phyloP scores from a whole-genome alignment of 345 rosid genomes.

The Pugionium cornutum region DNA sequence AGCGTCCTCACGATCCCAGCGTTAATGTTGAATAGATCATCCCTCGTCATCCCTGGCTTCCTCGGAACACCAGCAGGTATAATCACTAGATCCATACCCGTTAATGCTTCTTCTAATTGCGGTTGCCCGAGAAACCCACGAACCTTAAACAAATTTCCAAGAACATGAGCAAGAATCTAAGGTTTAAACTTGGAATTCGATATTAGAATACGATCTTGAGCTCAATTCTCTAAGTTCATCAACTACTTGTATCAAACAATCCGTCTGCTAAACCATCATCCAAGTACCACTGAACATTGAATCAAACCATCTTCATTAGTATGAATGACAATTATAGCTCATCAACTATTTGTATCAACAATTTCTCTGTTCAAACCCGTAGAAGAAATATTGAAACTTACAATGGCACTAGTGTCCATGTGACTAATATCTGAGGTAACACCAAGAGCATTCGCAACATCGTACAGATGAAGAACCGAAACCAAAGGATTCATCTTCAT shows the following conservation, averaged over 20 bases:
- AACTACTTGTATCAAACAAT: background rate
- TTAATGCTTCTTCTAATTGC: conserved; percentile 81
- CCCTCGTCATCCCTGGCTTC: conserved; percentile 99
- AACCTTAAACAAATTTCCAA: conserved; percentile 47
- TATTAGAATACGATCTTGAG: background rate
- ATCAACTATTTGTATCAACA: no score
- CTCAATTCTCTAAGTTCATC: background rate
- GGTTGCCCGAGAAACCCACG: conserved; percentile 91
- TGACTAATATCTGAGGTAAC: conserved; percentile 95
- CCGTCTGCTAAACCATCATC: background rate
- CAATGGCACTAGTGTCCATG: conserved; percentile 96
- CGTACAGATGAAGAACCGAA: conserved; percentile 89
- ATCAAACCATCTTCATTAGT: background rate
- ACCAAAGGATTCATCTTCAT: conserved; percentile 98
- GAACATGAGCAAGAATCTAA: background rate
- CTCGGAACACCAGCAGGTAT: conserved; percentile 98
- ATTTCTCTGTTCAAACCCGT: background rate
- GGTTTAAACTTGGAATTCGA: background rate
- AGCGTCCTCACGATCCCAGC: conserved; percentile 92
- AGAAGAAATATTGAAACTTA: conserved; percentile 33
- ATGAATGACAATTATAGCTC: no score
- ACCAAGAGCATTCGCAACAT: conserved; percentile 91
- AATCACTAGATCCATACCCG: conserved; percentile 87
- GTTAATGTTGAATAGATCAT: conserved; percentile 94
- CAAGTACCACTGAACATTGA: background rate